These are phyloP conservation scores for Pseudocercospora fijiensis DNA, from an alignment of 2,329 filamentous ascomycete genomes.

Conservation along the genomic window DNA sequence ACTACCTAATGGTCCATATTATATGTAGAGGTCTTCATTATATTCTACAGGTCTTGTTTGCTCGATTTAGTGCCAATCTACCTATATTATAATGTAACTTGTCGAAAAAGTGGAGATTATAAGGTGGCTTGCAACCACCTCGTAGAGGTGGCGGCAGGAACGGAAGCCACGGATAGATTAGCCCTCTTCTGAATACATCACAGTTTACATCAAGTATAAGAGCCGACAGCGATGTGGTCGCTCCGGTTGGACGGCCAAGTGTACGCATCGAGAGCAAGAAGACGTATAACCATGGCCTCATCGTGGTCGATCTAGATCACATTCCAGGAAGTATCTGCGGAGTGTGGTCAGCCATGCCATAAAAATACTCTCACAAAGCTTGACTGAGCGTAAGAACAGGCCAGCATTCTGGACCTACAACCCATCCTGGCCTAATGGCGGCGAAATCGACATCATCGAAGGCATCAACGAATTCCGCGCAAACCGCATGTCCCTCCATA, in stretches of 20 bases:
- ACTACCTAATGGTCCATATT: too few species aligned
- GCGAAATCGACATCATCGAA: constrained; percentile 43
- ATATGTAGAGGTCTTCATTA: too few species aligned
- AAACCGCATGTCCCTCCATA: constrained; percentile 40
- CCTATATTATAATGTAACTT: too few species aligned
- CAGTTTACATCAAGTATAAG: too few species aligned
- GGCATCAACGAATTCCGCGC: constrained; percentile 36
- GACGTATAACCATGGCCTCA: constrained; percentile 63
- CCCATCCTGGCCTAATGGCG: constrained; percentile 46
- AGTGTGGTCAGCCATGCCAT: constrained; percentile 53
- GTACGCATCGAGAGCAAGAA: constrained; percentile 68
- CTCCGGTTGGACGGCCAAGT: constrained; percentile 61
- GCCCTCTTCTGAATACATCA: too few species aligned
- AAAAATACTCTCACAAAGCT: background rate
- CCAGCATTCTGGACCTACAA: constrained; percentile 66
- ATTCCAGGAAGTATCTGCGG: constrained; percentile 71
- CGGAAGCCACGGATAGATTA: too few species aligned
- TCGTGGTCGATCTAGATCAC: constrained; percentile 69
- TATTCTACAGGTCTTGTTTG: too few species aligned
- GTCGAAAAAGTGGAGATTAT: too few species aligned
- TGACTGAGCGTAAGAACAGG: constrained; percentile 7
- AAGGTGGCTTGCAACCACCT: too few species aligned
- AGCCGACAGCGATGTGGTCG: constrained; percentile 42
- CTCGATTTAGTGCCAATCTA: too few species aligned
- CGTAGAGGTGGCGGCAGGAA: too few species aligned